Evolutionary conservation across 2,329 filamentous ascomycete genomes (phyloP), one percentile per base, ranked within the genome.

Genomic region (Pseudogymnoascus sp.): DNA sequence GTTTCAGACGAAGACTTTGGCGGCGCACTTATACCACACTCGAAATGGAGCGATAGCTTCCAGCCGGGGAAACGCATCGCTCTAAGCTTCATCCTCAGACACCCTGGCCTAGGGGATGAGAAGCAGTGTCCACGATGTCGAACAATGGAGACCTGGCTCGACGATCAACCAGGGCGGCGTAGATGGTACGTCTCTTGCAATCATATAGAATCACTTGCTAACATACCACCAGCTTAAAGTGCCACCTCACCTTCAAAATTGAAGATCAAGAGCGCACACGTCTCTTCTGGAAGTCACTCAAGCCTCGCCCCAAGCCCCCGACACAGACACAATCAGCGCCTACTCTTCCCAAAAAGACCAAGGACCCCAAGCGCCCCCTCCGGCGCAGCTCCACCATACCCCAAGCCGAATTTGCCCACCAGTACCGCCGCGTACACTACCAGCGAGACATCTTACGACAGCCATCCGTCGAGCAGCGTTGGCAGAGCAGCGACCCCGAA

Each of bases 401-500:
- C 25, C 43, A 50, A 11, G 9, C 2, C 14, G 43, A 50, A 32
- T 50, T 32, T 7, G n/a, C 43, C 43, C 43, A 50, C 25, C 43
- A 50, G 8, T 50, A 50, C 25, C 7, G 43, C 5, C 43, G 43
- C 14, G 43, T 50, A 25, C 43, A 50, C 43, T 50, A 50, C 43
- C 43, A 50, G 25, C 43, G 43, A 1, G 43, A 50, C 1, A 50
- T 50, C 8, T 6, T 50, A 25, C 43, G 43, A 1, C 43, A 50
- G 8, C 43, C 43, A 6, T 50, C 43, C 8, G 43, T 50, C 5
- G 43, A 50, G 14, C 43, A 50, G 43, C 43, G 43, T 6, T 50
- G 43, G 43, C 43, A 50, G 43, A 50, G 43, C n/a, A 50, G 43
- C 25, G 43, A 50, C 7, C 43, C 43, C 43, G 43, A 50, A 30